A percentile compares a stretch with the other conserved stretches of the same genome.
Evolutionary conservation across 768 basidiomycete genomes (phyloP).

Genomic region (Agaricus subrufescens): DNA sequence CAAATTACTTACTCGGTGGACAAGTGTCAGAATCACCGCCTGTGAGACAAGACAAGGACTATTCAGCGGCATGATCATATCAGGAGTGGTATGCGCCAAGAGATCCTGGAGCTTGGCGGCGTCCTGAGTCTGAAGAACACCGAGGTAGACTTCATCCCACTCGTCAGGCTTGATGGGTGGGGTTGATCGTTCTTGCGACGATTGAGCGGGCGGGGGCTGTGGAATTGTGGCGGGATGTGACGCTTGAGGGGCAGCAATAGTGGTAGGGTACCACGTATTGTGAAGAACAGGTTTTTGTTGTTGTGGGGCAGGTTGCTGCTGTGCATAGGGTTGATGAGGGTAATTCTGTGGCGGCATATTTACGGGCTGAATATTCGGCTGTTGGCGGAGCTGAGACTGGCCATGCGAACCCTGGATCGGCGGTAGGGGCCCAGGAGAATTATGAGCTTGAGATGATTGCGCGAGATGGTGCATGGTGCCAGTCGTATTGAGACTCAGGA

Average conservation of each 20-base stretch:
- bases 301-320: conserved; percentile 29
- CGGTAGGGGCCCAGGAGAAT: conserved; percentile 35
- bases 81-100: conserved; percentile 69
- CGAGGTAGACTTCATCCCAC: conserved; percentile 82
- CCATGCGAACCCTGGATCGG: conserved; percentile 27
- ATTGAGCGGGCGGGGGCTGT: conserved; percentile 36
- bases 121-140: conserved; percentile 74
- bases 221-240: conserved; percentile 76
- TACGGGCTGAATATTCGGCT: conserved; percentile 33
- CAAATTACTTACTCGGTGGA: conserved; percentile 62
- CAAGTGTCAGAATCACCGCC: conserved; percentile 77
- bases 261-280: conserved; percentile 57
- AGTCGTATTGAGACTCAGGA: conserved; percentile 55
- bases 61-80: conserved; percentile 74
- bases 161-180: conserved; percentile 62
- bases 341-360: conserved; percentile 17
- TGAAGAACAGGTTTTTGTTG: conserved; percentile 34
- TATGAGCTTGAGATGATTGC: conserved; percentile 38
- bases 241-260: conserved; percentile 76
- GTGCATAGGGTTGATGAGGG: conserved; percentile 26
- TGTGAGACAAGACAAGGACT: conserved; percentile 70
- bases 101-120: conserved; percentile 69
- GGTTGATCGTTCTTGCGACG: conserved; percentile 37
- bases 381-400: conserved; percentile 37
- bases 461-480: conserved; percentile 26